phyloP scores from a whole-genome alignment of 768 basidiomycete genomes.

The Solioccasus polychromus region DNA sequence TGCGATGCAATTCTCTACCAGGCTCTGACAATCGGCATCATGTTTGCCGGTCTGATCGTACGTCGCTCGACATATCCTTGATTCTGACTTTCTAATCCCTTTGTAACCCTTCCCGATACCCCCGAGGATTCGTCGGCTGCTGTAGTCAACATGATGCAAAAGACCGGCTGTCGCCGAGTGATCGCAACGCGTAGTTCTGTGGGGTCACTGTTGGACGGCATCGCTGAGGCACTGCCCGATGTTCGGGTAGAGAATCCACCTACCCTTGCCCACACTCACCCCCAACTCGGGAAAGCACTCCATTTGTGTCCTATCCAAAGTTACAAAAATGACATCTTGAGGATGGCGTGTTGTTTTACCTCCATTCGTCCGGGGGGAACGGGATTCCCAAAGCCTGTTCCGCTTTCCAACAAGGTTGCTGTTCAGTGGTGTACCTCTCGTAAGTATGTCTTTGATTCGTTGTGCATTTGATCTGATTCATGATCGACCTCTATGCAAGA shows the following conservation, averaged over 20 bases:
- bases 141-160: constrained; percentile 33
- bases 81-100: too few species aligned
- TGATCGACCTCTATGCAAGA: constrained; percentile 7
- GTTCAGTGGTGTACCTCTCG: constrained; percentile 36
- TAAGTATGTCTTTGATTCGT: too few species aligned
- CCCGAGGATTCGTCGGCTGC: constrained; percentile 35
- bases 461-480: too few species aligned
- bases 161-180: constrained; percentile 38
- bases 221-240: constrained; percentile 14
- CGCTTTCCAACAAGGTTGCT: constrained; percentile 29
- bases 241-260: constrained; percentile 17
- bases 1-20: constrained; percentile 36
- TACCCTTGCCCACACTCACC: constrained; percentile 9
- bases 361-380: constrained; percentile 53
- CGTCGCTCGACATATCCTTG: too few species aligned
- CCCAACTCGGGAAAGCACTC: background rate
- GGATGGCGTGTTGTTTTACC: constrained; percentile 31
- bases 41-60: constrained; percentile 16
- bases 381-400: constrained; percentile 43
- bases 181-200: constrained; percentile 34
- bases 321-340: background rate
- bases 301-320: constrained; percentile 13
- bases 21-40: constrained; percentile 34
- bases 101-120: constrained; percentile 36
- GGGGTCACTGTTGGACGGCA: constrained; percentile 25